Evolutionary conservation across 345 rosid species (phyloP).

Genomic region (Eucalyptus dawsonii): DNA sequence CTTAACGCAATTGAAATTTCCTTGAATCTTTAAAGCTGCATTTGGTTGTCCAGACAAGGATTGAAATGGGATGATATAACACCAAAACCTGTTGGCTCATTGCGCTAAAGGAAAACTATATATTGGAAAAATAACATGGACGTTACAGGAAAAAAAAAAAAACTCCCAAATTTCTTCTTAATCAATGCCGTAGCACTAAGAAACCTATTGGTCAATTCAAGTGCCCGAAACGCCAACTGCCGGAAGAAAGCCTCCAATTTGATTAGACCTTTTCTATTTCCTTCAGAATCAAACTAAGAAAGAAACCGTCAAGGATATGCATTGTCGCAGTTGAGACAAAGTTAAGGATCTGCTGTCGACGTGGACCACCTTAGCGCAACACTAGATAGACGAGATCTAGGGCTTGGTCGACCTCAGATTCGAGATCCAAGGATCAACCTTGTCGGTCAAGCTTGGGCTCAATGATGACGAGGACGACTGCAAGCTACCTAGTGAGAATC

Average conservation of each 20-base stretch:
- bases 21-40: not conserved
- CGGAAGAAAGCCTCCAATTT: not conserved
- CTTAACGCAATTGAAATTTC: not conserved
- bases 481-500: not conserved
- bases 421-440: not conserved
- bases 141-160: too few species aligned
- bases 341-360: too few species aligned
- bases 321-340: not conserved
- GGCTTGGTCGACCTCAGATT: not conserved
- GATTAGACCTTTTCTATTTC: too few species aligned
- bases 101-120: not conserved
- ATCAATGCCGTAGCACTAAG: not conserved
- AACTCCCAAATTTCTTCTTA: not conserved
- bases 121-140: not conserved
- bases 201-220: not conserved
- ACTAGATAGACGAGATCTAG: not conserved
- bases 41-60: not conserved
- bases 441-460: not conserved
- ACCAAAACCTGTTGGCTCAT: not conserved
- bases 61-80: not conserved
- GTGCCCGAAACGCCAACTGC: not conserved
- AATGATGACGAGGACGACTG: not conserved
- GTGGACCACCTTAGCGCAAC: too few species aligned
- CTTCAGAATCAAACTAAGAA: too few species aligned
- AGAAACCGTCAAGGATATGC: not conserved